Conservation (phyloP, 208 protist genomes). For the Acanthamoeba quina region DNA sequence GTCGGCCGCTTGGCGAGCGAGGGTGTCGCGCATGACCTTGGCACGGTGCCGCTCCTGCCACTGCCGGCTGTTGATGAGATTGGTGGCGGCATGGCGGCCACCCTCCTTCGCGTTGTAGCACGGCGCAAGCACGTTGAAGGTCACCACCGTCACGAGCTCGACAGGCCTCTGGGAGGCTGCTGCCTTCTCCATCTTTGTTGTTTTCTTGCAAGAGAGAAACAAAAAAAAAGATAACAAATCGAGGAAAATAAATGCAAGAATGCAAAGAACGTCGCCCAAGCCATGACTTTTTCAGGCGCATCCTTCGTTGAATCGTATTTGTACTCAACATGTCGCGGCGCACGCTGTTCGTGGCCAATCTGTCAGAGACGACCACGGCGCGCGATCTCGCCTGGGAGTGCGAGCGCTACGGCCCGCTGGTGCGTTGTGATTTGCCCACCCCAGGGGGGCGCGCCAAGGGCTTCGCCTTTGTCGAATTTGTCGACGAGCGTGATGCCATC, state of each 20-base stretch:
- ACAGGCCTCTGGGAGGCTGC: background rate
- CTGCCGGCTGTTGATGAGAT: slow-evolving; percentile 4
- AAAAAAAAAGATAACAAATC: background rate
- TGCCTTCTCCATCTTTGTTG: background rate
- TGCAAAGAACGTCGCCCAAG: background rate
- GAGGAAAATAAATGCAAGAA: too few relatives aligned
- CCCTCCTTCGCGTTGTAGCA: slow-evolving; percentile 49
- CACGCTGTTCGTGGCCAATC: slow-evolving; percentile 60
- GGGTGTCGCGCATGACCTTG: background rate
- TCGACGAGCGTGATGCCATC: slow-evolving; percentile 40
- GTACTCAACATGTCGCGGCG: background rate
- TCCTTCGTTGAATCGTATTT: background rate
- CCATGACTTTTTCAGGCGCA: background rate
- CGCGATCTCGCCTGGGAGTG: slow-evolving; percentile 63
- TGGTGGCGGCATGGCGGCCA: background rate
- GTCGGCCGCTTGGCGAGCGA: background rate
- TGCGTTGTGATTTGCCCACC: slow-evolving; percentile 60
- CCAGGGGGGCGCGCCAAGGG: slow-evolving; percentile 45
- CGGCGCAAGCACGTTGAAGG: slow-evolving; percentile 68
- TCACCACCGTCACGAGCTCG: slow-evolving; percentile 8
- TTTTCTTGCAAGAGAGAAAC: background rate
- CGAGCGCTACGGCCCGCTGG: slow-evolving; percentile 65
- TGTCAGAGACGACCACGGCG: slow-evolving; percentile 30
- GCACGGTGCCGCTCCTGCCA: slow-evolving; percentile 33
- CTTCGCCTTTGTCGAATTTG: slow-evolving; percentile 61